Evolutionary conservation across 768 basidiomycete genomes (phyloP).

Genomic region (Leccinum pellstonianum): DNA sequence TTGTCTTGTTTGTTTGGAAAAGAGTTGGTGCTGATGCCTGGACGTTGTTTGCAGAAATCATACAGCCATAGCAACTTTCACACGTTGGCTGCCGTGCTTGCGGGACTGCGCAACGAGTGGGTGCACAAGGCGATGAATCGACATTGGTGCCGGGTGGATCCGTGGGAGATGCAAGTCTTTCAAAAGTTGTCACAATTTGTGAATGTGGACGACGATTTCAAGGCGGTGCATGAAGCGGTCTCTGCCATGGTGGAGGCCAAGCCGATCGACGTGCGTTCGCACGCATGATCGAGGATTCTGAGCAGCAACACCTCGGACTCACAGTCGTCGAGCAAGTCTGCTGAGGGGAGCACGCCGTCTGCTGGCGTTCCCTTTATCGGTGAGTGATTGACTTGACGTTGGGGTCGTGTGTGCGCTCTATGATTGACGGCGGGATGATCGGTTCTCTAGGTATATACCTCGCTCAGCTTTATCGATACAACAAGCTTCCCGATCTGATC

Average conservation of each 20-base stretch:
- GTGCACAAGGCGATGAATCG: constrained; percentile 59
- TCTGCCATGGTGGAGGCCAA: constrained; percentile 66
- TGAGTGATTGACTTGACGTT: constrained; percentile 33
- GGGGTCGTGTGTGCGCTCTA: background rate
- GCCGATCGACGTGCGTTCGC: constrained; percentile 42
- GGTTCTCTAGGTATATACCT: constrained; percentile 66
- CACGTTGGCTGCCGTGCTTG: constrained; percentile 75
- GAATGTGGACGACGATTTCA: constrained; percentile 58
- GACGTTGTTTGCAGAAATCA: constrained; percentile 60
- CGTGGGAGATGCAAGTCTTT: constrained; percentile 9
- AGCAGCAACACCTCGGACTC: constrained; percentile 46
- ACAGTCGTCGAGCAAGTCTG: constrained; percentile 38
- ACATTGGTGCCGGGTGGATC: constrained; percentile 62
- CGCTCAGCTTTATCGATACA: constrained; percentile 63
- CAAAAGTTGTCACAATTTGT: too few species aligned
- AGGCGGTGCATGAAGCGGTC: constrained; percentile 65
- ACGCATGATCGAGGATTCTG: constrained; percentile 48
- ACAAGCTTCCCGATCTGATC: constrained; percentile 70
- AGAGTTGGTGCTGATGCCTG: background rate
- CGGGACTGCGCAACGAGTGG: constrained; percentile 69
- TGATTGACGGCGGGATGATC: background rate
- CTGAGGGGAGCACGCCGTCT: constrained; percentile 44
- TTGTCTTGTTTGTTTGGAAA: background rate
- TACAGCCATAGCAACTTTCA: constrained; percentile 77
- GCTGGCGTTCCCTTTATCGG: constrained; percentile 85